Evolutionary conservation across 441 rosid species (phyloP), one percentile per base, ranked within the genome.

Genomic region (Gossypium lobatum): DNA sequence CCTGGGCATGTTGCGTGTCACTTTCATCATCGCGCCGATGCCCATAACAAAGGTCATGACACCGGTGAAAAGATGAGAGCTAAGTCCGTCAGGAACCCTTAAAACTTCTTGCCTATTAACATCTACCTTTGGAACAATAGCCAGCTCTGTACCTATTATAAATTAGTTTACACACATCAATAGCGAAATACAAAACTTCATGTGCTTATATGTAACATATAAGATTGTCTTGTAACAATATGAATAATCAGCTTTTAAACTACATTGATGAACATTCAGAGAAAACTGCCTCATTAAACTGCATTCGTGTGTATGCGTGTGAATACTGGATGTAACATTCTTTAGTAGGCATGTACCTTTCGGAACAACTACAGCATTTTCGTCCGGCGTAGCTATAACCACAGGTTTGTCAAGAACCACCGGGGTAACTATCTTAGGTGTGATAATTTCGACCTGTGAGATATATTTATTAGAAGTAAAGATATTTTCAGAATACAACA

Each of bases 41-140:
- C 97, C 95, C 89, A 86, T 89, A 17, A 91, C 87, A 8, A 94
- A 76, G 48, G 97, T 85, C 97, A 94, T 85, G 7, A 94, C 86
- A 4, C 95, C 93, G 0, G 85, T 86, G 78, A 89, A 81, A 69
- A 92, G 71, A 39, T 84, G 93, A 39, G 89, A 83, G 73, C 87
- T 80, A 10, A 72, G 60, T 57, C 85, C 87, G 9, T 78, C 88
- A 39, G 88, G 73, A 52, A 62, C 77, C 81, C 83, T 82, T 79
- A 52, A 46, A 25, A 70, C 72, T 53, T 78, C 73, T 21, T 80
- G 73, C 64, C 74, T 69, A 37, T 80, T 17, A 67, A 75, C 78
- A 53, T 88, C 88, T 77, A 83, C 80, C 64, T 78, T 83, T 74
- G 78, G 76, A 83, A 81, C 46, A 70, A 21, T 64, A 13, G 45